Evolutionary conservation across 805 yeast genomes (phyloP).

Genomic region (Saccharomycopsis schoenii): DNA sequence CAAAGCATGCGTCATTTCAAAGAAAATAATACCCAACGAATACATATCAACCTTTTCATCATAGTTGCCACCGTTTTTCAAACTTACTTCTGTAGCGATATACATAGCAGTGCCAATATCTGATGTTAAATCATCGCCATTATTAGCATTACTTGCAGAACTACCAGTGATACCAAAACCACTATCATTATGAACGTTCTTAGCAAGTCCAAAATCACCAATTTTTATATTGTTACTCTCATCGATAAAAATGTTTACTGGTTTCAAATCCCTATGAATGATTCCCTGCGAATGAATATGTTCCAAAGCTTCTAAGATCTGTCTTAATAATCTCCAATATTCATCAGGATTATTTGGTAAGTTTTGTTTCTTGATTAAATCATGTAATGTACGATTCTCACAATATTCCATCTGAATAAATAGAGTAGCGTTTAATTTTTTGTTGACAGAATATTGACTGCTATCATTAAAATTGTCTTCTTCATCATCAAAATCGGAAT

Average conservation of each 20-base stretch:
- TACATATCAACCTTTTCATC: slow-evolving; percentile 94
- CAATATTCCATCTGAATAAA: slow-evolving; percentile 99
- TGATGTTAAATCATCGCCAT: slow-evolving; percentile 69
- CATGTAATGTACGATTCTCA: slow-evolving; percentile 82
- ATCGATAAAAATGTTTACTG: slow-evolving; percentile 92
- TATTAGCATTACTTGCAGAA: slow-evolving; percentile 21
- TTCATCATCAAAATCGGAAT: slow-evolving; percentile 20
- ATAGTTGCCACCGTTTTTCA: slow-evolving; percentile 63
- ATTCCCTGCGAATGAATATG: slow-evolving; percentile 92
- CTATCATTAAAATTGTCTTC: slow-evolving; percentile 11
- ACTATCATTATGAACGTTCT: slow-evolving; percentile 56
- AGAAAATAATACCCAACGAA: slow-evolving; percentile 87
- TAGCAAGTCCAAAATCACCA: slow-evolving; percentile 97
- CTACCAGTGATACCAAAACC: slow-evolving; percentile 23
- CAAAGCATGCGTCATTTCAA: slow-evolving; percentile 83
- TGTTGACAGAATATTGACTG: not conserved
- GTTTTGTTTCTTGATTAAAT: slow-evolving; percentile 67
- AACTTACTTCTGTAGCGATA: slow-evolving; percentile 74
- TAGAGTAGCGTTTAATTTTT: slow-evolving; percentile 49
- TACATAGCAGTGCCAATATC: slow-evolving; percentile 92
- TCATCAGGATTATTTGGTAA: slow-evolving; percentile 62
- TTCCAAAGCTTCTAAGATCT: slow-evolving; percentile 77
- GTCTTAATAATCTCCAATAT: slow-evolving; percentile 85
- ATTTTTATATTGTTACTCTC: slow-evolving; percentile 80
- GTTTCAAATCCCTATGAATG: slow-evolving; percentile 91